A percentile compares a stretch with the other conserved stretches of the same genome.
Conservation (phyloP, 1,139 yeast genomes). For the Geotrichum europaeum region DNA sequence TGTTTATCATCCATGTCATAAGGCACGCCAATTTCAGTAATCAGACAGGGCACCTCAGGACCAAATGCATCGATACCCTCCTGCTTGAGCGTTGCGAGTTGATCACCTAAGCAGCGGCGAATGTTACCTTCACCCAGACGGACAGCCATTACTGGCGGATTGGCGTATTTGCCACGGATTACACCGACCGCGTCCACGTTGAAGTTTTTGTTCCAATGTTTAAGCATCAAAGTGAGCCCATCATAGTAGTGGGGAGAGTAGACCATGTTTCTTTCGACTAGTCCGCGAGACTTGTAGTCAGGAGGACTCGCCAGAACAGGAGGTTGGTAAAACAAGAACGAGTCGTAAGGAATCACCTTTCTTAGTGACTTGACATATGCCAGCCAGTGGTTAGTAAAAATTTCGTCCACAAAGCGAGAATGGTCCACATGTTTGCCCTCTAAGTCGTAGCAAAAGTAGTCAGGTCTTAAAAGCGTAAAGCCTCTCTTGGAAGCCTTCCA, state of each 20-base stretch:
- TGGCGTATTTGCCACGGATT: slow-evolving; percentile 64
- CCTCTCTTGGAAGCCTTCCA: slow-evolving; percentile 46
- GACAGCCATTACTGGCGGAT: slow-evolving; percentile 67
- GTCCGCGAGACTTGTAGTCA: slow-evolving; percentile 42
- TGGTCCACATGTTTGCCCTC: slow-evolving; percentile 41
- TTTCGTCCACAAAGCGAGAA: slow-evolving; percentile 53
- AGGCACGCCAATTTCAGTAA: slow-evolving; percentile 97
- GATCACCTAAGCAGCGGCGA: slow-evolving; percentile 62
- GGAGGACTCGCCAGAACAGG: slow-evolving; percentile 84
- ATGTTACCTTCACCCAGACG: slow-evolving; percentile 77
- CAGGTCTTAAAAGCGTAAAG: slow-evolving; percentile 39
- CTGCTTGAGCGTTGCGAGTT: slow-evolving; percentile 53
- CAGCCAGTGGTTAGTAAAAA: slow-evolving; percentile 54
- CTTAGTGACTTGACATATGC: slow-evolving; percentile 39
- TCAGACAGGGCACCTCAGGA: slow-evolving; percentile 43
- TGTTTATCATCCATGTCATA: slow-evolving; percentile 81
- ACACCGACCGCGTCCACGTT: slow-evolving; percentile 89
- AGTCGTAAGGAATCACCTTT: slow-evolving; percentile 38
- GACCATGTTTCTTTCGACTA: slow-evolving; percentile 40
- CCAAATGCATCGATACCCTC: slow-evolving; percentile 47
- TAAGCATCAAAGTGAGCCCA: slow-evolving; percentile 87
- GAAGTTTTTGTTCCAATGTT: slow-evolving; percentile 52
- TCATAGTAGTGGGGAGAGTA: slow-evolving; percentile 89
- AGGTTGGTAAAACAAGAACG: slow-evolving; percentile 65
- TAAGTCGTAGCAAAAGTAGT: slow-evolving; percentile 46